phyloP scores from a whole-genome alignment of 108 stramenopile genomes.

The Mayamaea pseudoterrestris region DNA sequence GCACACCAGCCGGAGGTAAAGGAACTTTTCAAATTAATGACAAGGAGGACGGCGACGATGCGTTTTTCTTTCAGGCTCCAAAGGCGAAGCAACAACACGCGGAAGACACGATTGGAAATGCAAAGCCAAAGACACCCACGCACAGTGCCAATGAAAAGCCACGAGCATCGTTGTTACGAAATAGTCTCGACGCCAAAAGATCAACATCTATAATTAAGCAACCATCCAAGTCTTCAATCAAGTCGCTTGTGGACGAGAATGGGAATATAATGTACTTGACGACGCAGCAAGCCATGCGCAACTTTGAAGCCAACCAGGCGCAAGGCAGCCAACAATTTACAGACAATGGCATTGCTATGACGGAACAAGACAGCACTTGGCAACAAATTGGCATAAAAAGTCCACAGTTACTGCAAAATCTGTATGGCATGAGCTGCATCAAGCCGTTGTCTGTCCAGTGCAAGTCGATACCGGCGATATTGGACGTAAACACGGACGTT shows the following conservation, averaged over 20 bases:
- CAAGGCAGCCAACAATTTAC: not conserved
- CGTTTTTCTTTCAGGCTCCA: not conserved
- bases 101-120: no score
- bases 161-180: no score
- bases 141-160: no score
- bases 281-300: slow-evolving; percentile 32
- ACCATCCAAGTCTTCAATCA: slow-evolving; percentile 6
- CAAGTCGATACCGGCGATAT: slow-evolving; percentile 45
- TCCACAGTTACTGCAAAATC: slow-evolving; percentile 34
- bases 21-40: slow-evolving; percentile 14
- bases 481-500: slow-evolving; percentile 44
- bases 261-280: slow-evolving; percentile 55
- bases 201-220: not conserved
- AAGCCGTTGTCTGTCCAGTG: slow-evolving; percentile 62
- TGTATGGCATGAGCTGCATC: slow-evolving; percentile 44
- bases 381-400: slow-evolving; percentile 57
- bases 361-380: slow-evolving; percentile 29
- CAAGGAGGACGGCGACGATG: slow-evolving; percentile 5
- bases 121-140: no score
- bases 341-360: not conserved
- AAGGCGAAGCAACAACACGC: not conserved
- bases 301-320: slow-evolving; percentile 11
- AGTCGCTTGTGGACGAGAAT: slow-evolving; percentile 37
- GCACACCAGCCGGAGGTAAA: slow-evolving; percentile 41
- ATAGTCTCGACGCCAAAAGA: slow-evolving; percentile 16